Evolutionary conservation across 1,139 yeast species (phyloP).

Genomic region (Geotrichum fermentans): DNA sequence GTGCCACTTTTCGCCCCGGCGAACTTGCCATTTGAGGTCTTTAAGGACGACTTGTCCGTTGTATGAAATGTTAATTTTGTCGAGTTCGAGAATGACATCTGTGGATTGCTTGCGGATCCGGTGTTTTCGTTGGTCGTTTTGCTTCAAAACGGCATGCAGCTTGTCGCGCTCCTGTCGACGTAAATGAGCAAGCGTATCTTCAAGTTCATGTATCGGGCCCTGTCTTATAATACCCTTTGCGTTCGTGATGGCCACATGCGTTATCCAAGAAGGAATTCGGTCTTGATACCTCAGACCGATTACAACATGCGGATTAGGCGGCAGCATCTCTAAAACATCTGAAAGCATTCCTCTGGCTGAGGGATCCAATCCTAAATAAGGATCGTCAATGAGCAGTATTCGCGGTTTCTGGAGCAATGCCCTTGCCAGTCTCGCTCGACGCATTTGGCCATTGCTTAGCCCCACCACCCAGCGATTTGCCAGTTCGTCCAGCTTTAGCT

Average conservation of each 20-base stretch:
- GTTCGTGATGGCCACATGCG: conserved; percentile 61
- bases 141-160: conserved; percentile 14
- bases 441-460: conserved; percentile 85
- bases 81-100: conserved; percentile 50
- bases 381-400: conserved; percentile 76
- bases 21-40: conserved; percentile 61
- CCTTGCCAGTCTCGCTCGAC: conserved; percentile 82
- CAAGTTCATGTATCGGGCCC: conserved; percentile 45
- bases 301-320: conserved; percentile 47
- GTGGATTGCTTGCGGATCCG: conserved; percentile 3
- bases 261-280: conserved; percentile 69
- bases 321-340: conserved; percentile 40
- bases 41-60: conserved; percentile 55
- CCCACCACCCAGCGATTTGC: conserved; percentile 76
- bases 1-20: conserved; percentile 79
- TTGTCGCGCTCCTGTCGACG: conserved; percentile 19
- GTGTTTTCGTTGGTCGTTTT: not conserved
- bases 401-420: conserved; percentile 63
- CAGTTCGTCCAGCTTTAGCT: conserved; percentile 53
- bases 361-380: conserved; percentile 87
- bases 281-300: conserved; percentile 79
- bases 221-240: conserved; percentile 47
- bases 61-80: conserved; percentile 62
- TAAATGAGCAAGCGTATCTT: conserved; percentile 34
- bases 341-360: conserved; percentile 59